A percentile compares a stretch with the other conserved stretches of the same genome.
phyloP scores from a whole-genome alignment of 345 rosid genomes.

The Eucalyptus curtisii region DNA sequence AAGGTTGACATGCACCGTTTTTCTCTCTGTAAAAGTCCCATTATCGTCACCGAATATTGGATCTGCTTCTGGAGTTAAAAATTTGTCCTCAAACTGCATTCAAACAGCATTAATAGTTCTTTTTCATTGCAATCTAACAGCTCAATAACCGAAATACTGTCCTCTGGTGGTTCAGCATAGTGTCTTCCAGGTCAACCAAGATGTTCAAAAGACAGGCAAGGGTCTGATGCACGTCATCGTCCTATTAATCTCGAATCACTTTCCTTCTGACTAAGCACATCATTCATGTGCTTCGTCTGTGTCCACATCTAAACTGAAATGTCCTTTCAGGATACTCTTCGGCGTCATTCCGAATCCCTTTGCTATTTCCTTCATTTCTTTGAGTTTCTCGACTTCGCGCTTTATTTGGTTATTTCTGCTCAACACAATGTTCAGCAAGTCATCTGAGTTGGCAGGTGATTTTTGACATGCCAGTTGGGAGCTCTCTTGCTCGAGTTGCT shows the following conservation, averaged over 20 bases:
- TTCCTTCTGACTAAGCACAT: not conserved
- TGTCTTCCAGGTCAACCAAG: not conserved
- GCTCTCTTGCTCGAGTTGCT: slow-evolving; percentile 56
- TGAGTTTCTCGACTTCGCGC: slow-evolving; percentile 34
- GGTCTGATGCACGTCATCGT: not conserved
- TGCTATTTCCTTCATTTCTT: slow-evolving; percentile 63
- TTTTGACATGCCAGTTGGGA: slow-evolving; percentile 17
- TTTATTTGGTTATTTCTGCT: slow-evolving; percentile 44
- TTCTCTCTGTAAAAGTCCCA: not conserved
- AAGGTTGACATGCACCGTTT: not conserved
- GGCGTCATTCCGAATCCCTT: slow-evolving; percentile 68
- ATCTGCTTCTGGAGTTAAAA: not conserved
- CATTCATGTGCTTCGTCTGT: not conserved
- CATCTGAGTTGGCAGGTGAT: slow-evolving; percentile 10
- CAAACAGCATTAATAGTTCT: not conserved
- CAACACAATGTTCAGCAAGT: slow-evolving; percentile 16
- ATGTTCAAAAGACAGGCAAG: not conserved
- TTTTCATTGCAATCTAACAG: not conserved
- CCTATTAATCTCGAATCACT: not conserved
- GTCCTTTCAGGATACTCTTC: slow-evolving; percentile 35
- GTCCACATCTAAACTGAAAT: slow-evolving; percentile 34
- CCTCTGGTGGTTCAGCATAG: not conserved
- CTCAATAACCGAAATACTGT: not conserved
- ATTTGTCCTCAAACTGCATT: not conserved
- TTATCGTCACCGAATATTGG: not conserved